Evolutionary conservation across 371 early-diverging fungal genomes (phyloP).

Genomic region (Mortierella sp.): DNA sequence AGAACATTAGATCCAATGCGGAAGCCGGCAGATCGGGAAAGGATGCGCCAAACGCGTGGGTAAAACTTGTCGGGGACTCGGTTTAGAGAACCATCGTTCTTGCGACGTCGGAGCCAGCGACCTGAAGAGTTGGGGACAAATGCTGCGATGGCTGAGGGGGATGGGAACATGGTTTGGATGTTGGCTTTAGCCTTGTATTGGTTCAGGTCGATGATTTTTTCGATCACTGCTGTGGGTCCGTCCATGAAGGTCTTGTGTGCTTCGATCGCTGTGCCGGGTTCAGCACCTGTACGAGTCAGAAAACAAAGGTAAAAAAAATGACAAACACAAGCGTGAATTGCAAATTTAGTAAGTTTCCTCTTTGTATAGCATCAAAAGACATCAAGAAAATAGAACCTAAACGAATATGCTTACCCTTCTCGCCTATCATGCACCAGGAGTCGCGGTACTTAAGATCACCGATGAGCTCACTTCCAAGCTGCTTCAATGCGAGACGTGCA

Average conservation of each 20-base stretch:
- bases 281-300: constrained; percentile 26
- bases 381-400: constrained; percentile 1
- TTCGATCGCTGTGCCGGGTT: constrained; percentile 45
- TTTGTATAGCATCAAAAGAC: background rate
- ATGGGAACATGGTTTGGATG: constrained; percentile 53
- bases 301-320: background rate
- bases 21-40: constrained; percentile 71
- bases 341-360: background rate
- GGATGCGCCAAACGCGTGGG: constrained; percentile 81
- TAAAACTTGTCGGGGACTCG: constrained; percentile 87
- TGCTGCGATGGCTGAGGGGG: constrained; percentile 58
- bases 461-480: constrained; percentile 75
- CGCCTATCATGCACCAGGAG: constrained; percentile 86
- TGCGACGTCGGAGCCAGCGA: constrained; percentile 83
- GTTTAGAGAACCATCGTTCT: constrained; percentile 91
- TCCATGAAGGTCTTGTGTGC: constrained; percentile 62
- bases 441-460: constrained; percentile 78
- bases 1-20: constrained; percentile 71
- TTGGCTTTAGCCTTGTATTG: constrained; percentile 45
- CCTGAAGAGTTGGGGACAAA: constrained; percentile 78
- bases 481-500: constrained; percentile 69
- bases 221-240: constrained; percentile 67
- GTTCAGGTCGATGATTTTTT: constrained; percentile 59
- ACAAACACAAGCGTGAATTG: background rate
- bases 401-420: constrained; percentile 63